phyloP scores from a whole-genome alignment of 805 yeast genomes.

The Starmerella geochares region DNA sequence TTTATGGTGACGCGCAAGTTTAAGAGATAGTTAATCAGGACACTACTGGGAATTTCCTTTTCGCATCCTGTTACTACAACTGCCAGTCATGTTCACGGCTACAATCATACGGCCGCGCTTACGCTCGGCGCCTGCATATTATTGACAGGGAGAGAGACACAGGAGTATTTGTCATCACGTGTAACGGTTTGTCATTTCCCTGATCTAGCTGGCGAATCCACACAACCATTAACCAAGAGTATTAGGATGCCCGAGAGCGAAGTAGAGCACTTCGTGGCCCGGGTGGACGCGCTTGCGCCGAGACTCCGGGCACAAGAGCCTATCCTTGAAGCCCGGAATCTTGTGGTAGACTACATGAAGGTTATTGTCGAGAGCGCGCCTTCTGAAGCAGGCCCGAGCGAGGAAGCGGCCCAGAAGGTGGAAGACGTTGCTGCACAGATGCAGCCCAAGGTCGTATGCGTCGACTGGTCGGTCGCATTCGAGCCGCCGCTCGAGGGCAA shows the following conservation, averaged over 20 bases:
- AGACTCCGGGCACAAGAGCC: slow-evolving; percentile 3
- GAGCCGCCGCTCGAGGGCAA: neutral
- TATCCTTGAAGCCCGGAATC: slow-evolving; percentile 4
- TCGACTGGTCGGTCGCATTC: slow-evolving; percentile 9
- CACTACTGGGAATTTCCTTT: too few species aligned
- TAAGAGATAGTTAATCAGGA: too few species aligned
- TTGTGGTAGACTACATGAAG: slow-evolving; percentile 1
- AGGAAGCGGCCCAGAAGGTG: neutral
- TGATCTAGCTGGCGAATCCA: slow-evolving; percentile 2
- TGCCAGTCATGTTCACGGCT: too few species aligned
- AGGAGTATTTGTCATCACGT: neutral
- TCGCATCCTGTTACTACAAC: too few species aligned
- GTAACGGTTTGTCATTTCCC: slow-evolving; percentile 2
- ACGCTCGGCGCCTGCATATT: too few species aligned
- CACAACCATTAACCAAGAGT: slow-evolving; percentile 5
- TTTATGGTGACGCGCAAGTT: too few species aligned
- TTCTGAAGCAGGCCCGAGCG: neutral
- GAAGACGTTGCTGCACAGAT: neutral
- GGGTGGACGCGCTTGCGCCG: slow-evolving; percentile 6
- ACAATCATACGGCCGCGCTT: too few species aligned
- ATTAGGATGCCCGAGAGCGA: slow-evolving; percentile 12
- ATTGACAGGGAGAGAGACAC: too few species aligned
- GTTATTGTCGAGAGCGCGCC: neutral
- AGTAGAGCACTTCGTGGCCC: slow-evolving; percentile 8
- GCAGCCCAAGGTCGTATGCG: slow-evolving; percentile 12